These are phyloP conservation scores for Penicillium soppii DNA, from an alignment of 495 filamentous ascomycete genomes.

Conservation along the genomic window DNA sequence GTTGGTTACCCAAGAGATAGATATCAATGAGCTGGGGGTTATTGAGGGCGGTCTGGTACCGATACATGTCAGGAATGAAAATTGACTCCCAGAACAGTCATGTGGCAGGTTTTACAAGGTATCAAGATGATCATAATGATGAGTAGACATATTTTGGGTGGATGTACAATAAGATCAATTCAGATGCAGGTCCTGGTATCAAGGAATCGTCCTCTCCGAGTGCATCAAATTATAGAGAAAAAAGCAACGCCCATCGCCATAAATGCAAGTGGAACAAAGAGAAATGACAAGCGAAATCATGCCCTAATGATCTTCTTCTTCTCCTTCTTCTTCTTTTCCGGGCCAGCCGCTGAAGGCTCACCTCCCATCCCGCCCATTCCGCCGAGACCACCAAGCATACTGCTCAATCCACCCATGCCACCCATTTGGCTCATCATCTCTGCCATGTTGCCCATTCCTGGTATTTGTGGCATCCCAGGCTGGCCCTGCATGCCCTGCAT, in stretches of 20 bases:
- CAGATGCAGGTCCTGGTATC: constrained; percentile 5
- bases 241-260: constrained; percentile 38
- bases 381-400: constrained; percentile 37
- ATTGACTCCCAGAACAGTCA: too few relatives aligned
- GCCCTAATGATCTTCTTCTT: constrained; percentile 49
- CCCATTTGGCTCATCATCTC: constrained; percentile 17
- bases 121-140: neutral
- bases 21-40: too few relatives aligned
- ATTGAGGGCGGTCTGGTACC: too few relatives aligned
- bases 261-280: constrained; percentile 31
- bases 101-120: neutral
- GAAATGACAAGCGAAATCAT: constrained; percentile 17
- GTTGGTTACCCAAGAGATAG: neutral
- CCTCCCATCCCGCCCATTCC: constrained; percentile 36
- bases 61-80: too few relatives aligned
- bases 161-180: constrained; percentile 5
- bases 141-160: neutral
- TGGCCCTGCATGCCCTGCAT: constrained; percentile 67
- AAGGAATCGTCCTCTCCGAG: constrained; percentile 15
- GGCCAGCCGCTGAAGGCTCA: constrained; percentile 36
- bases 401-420: constrained; percentile 33
- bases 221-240: constrained; percentile 12
- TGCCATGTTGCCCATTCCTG: constrained; percentile 43
- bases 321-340: constrained; percentile 50
- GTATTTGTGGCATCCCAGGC: constrained; percentile 48